These are phyloP conservation scores for Scleroderma citrinum DNA, from an alignment of 768 basidiomycete species.

Conservation along the genomic window DNA sequence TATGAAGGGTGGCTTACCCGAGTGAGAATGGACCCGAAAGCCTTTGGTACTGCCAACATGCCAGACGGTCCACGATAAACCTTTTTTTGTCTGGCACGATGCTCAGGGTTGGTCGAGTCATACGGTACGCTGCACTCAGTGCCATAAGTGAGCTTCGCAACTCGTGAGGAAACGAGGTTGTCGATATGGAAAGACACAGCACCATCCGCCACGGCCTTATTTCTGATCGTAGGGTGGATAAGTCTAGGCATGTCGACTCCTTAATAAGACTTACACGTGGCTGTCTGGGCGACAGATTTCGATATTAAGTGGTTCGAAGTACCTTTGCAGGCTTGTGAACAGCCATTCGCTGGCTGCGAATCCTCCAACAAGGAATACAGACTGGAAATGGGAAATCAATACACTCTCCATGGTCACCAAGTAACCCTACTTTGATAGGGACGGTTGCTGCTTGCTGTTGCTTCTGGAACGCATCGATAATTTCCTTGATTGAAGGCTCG, in stretches of 20 bases:
- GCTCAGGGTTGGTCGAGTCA: slow-evolving; percentile 34
- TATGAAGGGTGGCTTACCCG: slow-evolving; percentile 24
- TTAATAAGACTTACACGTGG: slow-evolving; percentile 41
- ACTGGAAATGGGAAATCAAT: slow-evolving; percentile 11
- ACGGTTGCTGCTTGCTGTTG: slow-evolving; percentile 27
- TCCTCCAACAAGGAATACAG: slow-evolving; percentile 48
- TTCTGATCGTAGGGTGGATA: slow-evolving; percentile 20
- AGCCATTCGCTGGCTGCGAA: slow-evolving; percentile 49
- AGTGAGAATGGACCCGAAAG: slow-evolving; percentile 38
- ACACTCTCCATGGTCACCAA: background rate
- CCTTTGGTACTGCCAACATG: slow-evolving; percentile 32
- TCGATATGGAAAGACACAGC: slow-evolving; percentile 39
- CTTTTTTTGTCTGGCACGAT: slow-evolving; percentile 28
- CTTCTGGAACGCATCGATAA: slow-evolving; percentile 30
- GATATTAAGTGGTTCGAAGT: slow-evolving; percentile 34
- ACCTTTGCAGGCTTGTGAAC: slow-evolving; percentile 35
- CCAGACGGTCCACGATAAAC: slow-evolving; percentile 34
- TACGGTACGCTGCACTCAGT: slow-evolving; percentile 33
- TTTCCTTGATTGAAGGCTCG: slow-evolving; percentile 36
- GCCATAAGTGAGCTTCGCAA: slow-evolving; percentile 46
- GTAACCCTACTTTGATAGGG: slow-evolving; percentile 27
- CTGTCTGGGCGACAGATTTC: slow-evolving; percentile 45
- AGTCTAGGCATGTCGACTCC: slow-evolving; percentile 2
- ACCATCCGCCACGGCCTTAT: slow-evolving; percentile 51
- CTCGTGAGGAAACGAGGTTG: slow-evolving; percentile 42